phyloP scores from a whole-genome alignment of 164 flowering plant species.

The Stephania cephalantha region DNA sequence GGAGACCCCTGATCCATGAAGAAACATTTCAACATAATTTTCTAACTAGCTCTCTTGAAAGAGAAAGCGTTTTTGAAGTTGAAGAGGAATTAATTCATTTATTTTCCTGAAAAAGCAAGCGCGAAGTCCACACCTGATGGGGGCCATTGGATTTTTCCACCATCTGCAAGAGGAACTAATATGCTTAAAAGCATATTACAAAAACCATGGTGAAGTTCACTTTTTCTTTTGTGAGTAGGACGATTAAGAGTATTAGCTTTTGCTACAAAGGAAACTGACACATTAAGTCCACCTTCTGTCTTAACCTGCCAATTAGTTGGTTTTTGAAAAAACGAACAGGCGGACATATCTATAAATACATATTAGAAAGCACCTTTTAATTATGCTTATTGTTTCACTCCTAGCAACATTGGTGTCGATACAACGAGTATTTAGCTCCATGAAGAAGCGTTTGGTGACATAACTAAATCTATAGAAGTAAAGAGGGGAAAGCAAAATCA shows the following conservation, averaged over 20 bases:
- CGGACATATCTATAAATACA: neutral
- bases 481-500: constrained; percentile 6
- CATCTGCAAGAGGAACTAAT: constrained; percentile 94
- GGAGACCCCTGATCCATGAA: too few relatives aligned
- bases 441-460: constrained; percentile 95
- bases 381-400: constrained; percentile 95
- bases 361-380: constrained; percentile 20
- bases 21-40: too few relatives aligned
- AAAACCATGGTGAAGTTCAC: constrained; percentile 93
- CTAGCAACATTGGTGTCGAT: constrained; percentile 79
- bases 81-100: too few relatives aligned
- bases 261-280: constrained; percentile 97
- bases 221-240: constrained; percentile 87
- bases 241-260: constrained; percentile 97
- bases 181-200: constrained; percentile 99
- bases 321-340: constrained; percentile 12
- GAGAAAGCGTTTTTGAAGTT: too few relatives aligned
- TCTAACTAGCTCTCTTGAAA: too few relatives aligned
- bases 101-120: too few relatives aligned
- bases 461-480: constrained; percentile 73
- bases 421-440: constrained; percentile 90
- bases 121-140: constrained; percentile 91
- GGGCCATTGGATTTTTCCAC: constrained; percentile 97
- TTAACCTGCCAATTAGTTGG: constrained; percentile 58
- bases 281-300: constrained; percentile 95